phyloP scores from a whole-genome alignment of 345 rosid genomes.

The Geranium rotundifolium region DNA sequence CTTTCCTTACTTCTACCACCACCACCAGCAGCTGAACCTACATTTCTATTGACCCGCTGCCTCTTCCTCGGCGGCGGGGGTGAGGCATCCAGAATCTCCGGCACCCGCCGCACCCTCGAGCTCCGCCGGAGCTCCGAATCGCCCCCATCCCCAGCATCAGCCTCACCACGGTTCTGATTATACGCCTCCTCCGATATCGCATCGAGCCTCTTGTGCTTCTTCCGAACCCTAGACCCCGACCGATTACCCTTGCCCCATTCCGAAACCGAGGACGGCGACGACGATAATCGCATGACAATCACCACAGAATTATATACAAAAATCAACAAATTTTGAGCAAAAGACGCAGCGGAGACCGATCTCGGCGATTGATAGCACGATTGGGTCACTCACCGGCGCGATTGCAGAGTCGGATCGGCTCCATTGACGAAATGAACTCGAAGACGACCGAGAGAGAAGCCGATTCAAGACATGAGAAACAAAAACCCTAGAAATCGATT shows the following conservation, averaged over 20 bases:
- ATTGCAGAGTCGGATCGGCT: slow-evolving; percentile 3
- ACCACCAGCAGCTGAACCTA: slow-evolving; percentile 3
- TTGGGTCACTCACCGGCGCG: slow-evolving; percentile 14
- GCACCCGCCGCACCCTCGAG: slow-evolving; percentile 58
- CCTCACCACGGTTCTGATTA: slow-evolving; percentile 43
- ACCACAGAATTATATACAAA: not conserved
- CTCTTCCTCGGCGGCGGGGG: slow-evolving; percentile 64
- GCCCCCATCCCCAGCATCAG: slow-evolving; percentile 16
- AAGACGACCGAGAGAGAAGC: not conserved
- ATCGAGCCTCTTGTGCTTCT: slow-evolving; percentile 83
- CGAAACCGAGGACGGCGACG: slow-evolving; percentile 32
- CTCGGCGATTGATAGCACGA: not conserved
- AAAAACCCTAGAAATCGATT: slow-evolving; percentile 17
- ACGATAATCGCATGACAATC: slow-evolving; percentile 54
- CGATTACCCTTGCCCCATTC: slow-evolving; percentile 18
- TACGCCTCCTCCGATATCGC: slow-evolving; percentile 69
- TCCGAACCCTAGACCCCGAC: slow-evolving; percentile 48
- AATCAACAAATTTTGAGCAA: not conserved
- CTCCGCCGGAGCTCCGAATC: slow-evolving; percentile 63
- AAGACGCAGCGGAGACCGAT: slow-evolving; percentile 3
- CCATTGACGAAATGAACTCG: not conserved
- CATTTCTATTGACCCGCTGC: slow-evolving; percentile 23
- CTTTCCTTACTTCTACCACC: slow-evolving; percentile 11
- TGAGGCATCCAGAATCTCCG: slow-evolving; percentile 63
- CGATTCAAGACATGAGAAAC: not conserved